Percentiles rank a stretch among this genome's conserved stretches.
Evolutionary conservation across 2,329 filamentous ascomycete genomes (phyloP).

Genomic region (Pseudogymnoascus sp.): DNA sequence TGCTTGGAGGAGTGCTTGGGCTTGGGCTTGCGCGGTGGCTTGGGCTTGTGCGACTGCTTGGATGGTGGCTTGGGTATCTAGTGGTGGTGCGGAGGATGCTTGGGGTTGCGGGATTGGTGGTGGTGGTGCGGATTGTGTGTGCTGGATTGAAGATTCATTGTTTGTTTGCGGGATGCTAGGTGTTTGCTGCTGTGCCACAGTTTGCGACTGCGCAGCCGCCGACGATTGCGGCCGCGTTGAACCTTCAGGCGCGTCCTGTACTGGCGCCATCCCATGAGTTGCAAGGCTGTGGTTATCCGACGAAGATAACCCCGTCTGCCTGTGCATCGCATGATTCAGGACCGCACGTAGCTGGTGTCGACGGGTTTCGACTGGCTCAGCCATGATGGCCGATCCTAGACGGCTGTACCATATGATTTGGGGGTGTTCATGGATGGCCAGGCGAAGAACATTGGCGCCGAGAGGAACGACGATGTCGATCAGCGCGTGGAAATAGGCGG

Average conservation of each 20-base stretch:
- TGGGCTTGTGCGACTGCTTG: background rate
- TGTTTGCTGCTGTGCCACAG: background rate
- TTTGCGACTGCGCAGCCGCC: background rate
- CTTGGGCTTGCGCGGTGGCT: background rate
- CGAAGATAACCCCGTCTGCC: background rate
- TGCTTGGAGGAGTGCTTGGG: slow-evolving; percentile 19
- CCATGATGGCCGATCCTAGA: slow-evolving; percentile 42
- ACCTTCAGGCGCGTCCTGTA: background rate
- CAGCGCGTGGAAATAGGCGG: slow-evolving; percentile 37
- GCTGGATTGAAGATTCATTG: background rate
- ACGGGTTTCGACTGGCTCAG: slow-evolving; percentile 36
- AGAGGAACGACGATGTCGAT: slow-evolving; percentile 46
- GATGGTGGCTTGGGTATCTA: background rate
- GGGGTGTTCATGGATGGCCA: slow-evolving; percentile 19
- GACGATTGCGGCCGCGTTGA: background rate
- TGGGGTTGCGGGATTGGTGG: background rate
- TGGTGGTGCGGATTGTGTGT: background rate
- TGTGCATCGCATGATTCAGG: slow-evolving; percentile 10
- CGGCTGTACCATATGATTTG: slow-evolving; percentile 31
- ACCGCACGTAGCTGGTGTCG: slow-evolving; percentile 31
- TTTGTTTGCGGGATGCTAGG: background rate
- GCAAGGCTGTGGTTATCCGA: background rate
- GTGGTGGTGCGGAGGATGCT: background rate
- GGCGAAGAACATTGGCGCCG: slow-evolving; percentile 36
- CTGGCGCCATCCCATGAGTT: background rate